Evolutionary conservation across 257 asterid species (phyloP).

Genomic region (Linderniella brevidens): DNA sequence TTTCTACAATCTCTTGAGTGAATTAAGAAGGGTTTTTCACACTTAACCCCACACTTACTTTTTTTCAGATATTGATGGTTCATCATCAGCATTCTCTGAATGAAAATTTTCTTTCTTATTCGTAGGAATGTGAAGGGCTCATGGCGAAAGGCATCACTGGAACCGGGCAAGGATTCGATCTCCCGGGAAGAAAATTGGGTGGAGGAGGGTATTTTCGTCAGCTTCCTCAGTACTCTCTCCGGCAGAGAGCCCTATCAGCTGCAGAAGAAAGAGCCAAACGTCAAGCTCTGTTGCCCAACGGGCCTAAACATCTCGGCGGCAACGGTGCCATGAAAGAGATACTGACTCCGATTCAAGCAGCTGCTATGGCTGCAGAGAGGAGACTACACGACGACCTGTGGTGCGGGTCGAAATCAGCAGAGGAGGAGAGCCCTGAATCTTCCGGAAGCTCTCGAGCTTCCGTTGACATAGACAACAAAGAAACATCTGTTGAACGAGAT

Average conservation of each 20-base stretch:
- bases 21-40: constrained; percentile 48
- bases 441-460: constrained; percentile 20
- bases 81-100: not conserved
- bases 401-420: constrained; percentile 56
- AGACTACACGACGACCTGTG: constrained; percentile 66
- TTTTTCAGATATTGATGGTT: not conserved
- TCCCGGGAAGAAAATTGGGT: constrained; percentile 62
- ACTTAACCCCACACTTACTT: not conserved
- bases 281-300: constrained; percentile 32
- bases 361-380: constrained; percentile 95
- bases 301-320: constrained; percentile 66
- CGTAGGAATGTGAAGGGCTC: constrained; percentile 70
- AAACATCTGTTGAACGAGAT: constrained; percentile 8
- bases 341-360: constrained; percentile 67
- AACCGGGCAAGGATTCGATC: constrained; percentile 71
- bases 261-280: constrained; percentile 44
- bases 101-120: constrained; percentile 1
- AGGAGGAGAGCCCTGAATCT: constrained; percentile 17
- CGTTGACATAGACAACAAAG: constrained; percentile 5
- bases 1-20: constrained; percentile 75
- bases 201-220: constrained; percentile 42
- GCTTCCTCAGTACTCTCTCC: constrained; percentile 39
- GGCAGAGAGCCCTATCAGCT: constrained; percentile 48
- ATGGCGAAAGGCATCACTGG: constrained; percentile 63
- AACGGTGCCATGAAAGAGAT: constrained; percentile 47